A percentile compares a stretch with the other conserved stretches of the same genome.
Conservation (phyloP, 2,329 filamentous ascomycete species). For the Stenocarpella maydis region DNA sequence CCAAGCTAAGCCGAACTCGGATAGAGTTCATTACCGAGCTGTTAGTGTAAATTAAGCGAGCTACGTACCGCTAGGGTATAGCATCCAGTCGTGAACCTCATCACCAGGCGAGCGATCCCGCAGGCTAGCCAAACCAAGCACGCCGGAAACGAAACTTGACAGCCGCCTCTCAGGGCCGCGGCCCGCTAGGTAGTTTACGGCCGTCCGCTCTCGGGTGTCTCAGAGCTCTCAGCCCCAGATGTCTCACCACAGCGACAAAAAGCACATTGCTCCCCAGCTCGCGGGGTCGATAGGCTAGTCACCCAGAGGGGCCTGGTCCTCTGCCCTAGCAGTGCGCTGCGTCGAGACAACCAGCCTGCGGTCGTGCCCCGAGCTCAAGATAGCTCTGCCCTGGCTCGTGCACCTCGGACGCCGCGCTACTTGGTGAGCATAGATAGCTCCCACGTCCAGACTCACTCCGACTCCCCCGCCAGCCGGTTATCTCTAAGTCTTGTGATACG, state of each 20-base stretch:
- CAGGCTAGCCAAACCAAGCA: conserved; percentile 4
- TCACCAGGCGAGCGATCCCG: conserved; percentile 10
- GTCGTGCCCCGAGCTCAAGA: background rate
- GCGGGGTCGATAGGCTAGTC: too few relatives aligned
- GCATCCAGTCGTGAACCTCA: background rate
- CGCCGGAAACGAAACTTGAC: conserved; percentile 21
- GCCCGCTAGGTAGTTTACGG: conserved; percentile 10
- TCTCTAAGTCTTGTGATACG: background rate
- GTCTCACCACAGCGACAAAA: conserved; percentile 13
- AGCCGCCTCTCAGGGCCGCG: conserved; percentile 5
- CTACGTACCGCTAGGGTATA: too few relatives aligned
- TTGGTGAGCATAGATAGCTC: background rate
- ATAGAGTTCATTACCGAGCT: too few relatives aligned
- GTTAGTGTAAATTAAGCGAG: too few relatives aligned
- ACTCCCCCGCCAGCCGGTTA: background rate
- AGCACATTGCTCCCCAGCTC: too few relatives aligned
- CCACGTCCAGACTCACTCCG: background rate
- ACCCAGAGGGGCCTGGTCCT: too few relatives aligned
- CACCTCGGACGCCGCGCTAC: background rate
- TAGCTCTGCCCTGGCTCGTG: background rate
- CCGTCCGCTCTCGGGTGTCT: background rate
- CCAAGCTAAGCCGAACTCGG: too few relatives aligned
- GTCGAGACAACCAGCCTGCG: conserved; percentile 8
- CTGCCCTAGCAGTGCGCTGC: conserved; percentile 1
- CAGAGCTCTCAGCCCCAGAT: background rate